A percentile compares a stretch with the other conserved stretches of the same genome.
phyloP scores from a whole-genome alignment of 495 filamentous ascomycete genomes.

The Aspergillus baeticus region DNA sequence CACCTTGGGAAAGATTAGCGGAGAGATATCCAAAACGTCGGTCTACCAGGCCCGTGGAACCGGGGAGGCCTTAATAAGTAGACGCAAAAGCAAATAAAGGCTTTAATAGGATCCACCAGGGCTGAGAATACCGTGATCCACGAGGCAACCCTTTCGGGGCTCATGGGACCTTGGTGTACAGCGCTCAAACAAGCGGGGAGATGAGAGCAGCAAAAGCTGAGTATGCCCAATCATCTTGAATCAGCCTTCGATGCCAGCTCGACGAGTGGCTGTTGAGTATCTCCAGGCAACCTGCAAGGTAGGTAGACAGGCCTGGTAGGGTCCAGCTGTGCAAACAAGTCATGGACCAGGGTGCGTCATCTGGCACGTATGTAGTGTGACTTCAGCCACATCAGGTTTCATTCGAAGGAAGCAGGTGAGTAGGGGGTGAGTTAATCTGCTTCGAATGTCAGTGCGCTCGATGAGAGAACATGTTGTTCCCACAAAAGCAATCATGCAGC shows the following conservation, averaged over 20 bases:
- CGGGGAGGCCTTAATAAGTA: background rate
- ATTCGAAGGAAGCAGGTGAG: background rate
- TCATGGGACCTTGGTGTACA: background rate
- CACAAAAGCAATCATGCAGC: slow-evolving; percentile 5
- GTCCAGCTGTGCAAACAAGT: background rate
- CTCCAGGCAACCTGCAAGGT: background rate
- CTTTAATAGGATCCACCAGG: background rate
- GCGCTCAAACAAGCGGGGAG: background rate
- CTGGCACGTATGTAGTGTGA: background rate
- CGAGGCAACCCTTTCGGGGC: background rate
- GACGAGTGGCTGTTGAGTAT: background rate
- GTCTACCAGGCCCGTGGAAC: background rate
- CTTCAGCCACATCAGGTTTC: background rate
- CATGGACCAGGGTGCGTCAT: background rate
- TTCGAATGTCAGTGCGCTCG: background rate
- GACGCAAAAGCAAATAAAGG: slow-evolving; percentile 1
- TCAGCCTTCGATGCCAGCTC: background rate
- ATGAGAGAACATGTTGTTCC: background rate
- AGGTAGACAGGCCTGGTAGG: background rate
- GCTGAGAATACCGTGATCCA: background rate
- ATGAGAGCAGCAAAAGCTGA: background rate
- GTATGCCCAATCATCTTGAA: background rate
- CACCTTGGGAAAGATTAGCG: background rate
- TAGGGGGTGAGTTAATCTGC: background rate
- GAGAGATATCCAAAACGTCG: background rate